Evolutionary conservation across 441 rosid species (phyloP), one percentile per base, ranked within the genome.

Genomic region (Omphalea diandra): DNA sequence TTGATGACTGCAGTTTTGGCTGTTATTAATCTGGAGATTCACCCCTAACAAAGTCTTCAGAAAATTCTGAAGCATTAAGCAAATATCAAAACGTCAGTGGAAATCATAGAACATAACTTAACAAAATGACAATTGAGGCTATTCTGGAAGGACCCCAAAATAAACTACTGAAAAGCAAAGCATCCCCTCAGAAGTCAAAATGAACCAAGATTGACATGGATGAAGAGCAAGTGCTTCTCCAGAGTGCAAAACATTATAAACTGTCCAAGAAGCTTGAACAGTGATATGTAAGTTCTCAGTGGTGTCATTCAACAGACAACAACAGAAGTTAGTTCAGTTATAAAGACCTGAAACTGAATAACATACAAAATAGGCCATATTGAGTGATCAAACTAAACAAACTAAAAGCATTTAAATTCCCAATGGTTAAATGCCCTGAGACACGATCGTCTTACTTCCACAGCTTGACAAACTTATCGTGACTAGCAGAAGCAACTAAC

Each of bases 401-500:
- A 32, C 49, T 24, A 31, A 10, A 59, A 70, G 31, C 65, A 63
- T 64, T 67, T 55, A 55, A 67, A 22, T 1, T 20, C n/a, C n/a
- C 29, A 32, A 46, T 40, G 49, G 22, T 7, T 35, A 9, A 18
- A 22, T 26, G 38, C 49, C 18, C 14, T 10, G 35, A 22, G 29
- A 12, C 22, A 55, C 2, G 31, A 64, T 11, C 38, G 9, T 33
- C 41, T 85, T 78, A 94, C 79, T 92, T 92, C 99, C 99, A 92
- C 65, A 92, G 81, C 84, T 92, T 94, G 73, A 94, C 85, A 68
- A 65, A 77, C 79, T 87, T 87, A 75, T 92, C 96, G 3, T 85
- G 98, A 76, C 99, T 89, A 3, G 96, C 90, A 10, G 99, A 94
- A 65, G 98, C 97, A 64, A 92, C 86, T 75, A 87, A 66, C 67